Evolutionary conservation across 108 stramenopile genomes (phyloP), one percentile per base, ranked within the genome.

Genomic region (Cyclotella kingstonii): DNA sequence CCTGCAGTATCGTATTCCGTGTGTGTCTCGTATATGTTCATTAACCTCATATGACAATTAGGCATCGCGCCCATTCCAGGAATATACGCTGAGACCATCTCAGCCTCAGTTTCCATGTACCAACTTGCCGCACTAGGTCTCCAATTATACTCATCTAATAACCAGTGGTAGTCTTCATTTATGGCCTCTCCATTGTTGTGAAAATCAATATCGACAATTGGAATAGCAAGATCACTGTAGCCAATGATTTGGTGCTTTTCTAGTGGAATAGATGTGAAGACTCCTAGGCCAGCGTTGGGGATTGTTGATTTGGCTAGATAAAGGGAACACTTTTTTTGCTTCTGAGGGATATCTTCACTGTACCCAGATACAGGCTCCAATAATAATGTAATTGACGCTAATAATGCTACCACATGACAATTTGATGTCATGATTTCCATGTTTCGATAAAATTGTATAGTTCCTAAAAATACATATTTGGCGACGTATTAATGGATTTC

Each of bases 231-330:
- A 53, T 87, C 85, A 2, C 81, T 78, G 25, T 45, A 46, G 15
- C 74, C 78, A 50, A 84, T 34, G 8, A 36, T 29, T 38, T 80
- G 80, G 25, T 70, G 63, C 9, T 17, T 21, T 45, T 60, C 21
- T 6, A 77, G 50, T 7, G 53, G 31, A 17, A 49, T 47, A 22
- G 61, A 47, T 11, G 85, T 83, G 55, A 84, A 90, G 5, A 86
- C 64, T 14, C 89, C 89, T 15, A 86, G 41, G 1, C 89, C 89
- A 45, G 83, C 85, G 45, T 79, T 63, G 4, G 77, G 73, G 51
- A 90, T 90, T 4, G 85, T 84, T 0, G 75, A 78, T 54, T 68
- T 60, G 21, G 89, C 89, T 19, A 90, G 62, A 41, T 84, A 90
- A 21, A 90, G 58, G 2, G 29, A 34, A 43, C 89, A 90, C 44